Evolutionary conservation across 495 filamentous ascomycete species (phyloP).

Genomic region (Aspergillus mulundensis): DNA sequence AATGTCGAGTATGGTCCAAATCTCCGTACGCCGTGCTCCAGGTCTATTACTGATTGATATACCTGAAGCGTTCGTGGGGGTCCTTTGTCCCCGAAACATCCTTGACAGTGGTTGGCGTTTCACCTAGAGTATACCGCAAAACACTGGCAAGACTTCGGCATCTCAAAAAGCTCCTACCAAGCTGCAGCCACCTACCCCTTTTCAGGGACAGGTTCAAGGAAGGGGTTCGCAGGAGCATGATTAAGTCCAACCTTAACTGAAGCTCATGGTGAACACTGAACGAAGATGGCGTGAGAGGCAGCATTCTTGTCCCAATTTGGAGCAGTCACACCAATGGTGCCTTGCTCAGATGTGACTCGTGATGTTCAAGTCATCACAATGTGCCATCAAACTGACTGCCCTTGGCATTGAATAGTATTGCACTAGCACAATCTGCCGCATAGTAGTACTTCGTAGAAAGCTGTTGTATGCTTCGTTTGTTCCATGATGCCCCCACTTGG

Average conservation of each 20-base stretch:
- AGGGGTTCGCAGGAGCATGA: neutral
- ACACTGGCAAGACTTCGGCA: neutral
- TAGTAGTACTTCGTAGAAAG: neutral
- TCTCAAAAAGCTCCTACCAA: neutral
- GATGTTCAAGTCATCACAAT: too few species aligned
- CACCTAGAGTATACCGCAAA: slow-evolving; percentile 3
- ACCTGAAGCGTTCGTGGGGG: neutral
- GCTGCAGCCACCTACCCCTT: neutral
- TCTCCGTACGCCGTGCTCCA: too few species aligned
- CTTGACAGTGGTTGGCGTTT: neutral
- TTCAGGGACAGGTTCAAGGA: neutral
- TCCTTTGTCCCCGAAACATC: neutral
- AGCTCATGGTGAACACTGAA: slow-evolving; percentile 1
- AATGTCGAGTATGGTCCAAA: neutral
- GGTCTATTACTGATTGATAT: neutral
- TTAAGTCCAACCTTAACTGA: slow-evolving; percentile 1
- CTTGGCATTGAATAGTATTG: too few species aligned
- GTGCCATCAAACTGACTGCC: too few species aligned
- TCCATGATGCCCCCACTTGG: neutral
- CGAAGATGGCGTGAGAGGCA: neutral
- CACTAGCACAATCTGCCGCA: too few species aligned
- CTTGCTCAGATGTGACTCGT: too few species aligned
- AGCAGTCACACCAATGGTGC: neutral
- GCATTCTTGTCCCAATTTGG: neutral
- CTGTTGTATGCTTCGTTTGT: neutral